Conservation (phyloP, 768 basidiomycete genomes). For the Kwoniella shandongensis region DNA sequence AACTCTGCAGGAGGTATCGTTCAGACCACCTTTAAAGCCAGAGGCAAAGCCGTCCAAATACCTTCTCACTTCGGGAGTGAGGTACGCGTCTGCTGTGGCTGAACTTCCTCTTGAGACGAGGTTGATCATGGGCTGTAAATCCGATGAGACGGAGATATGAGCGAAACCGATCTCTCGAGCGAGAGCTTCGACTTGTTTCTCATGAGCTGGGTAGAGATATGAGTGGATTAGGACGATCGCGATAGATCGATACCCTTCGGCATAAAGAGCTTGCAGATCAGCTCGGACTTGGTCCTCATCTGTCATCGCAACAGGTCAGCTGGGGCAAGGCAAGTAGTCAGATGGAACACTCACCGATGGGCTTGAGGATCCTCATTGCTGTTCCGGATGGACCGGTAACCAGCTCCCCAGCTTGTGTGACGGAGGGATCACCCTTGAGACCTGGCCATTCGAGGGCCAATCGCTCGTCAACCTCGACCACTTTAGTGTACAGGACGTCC, state of each 20-base stretch:
- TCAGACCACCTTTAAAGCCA: constrained; percentile 38
- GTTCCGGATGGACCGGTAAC: constrained; percentile 80
- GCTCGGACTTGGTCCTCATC: constrained; percentile 61
- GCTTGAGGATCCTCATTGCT: constrained; percentile 74
- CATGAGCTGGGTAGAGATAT: constrained; percentile 77
- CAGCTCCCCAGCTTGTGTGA: constrained; percentile 57
- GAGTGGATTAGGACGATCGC: constrained; percentile 43
- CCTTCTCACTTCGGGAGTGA: constrained; percentile 37
- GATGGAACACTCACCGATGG: constrained; percentile 59
- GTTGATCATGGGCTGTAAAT: constrained; percentile 50
- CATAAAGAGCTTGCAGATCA: constrained; percentile 71
- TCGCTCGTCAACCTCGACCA: constrained; percentile 51
- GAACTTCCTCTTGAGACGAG: constrained; percentile 39
- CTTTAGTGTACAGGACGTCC: constrained; percentile 17
- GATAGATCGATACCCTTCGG: constrained; percentile 66
- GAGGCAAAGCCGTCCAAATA: constrained; percentile 39
- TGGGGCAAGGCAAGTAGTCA: too few relatives aligned
- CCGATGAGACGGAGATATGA: constrained; percentile 75
- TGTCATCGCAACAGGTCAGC: constrained; percentile 39
- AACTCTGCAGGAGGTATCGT: constrained; percentile 20
- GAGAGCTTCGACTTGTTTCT: constrained; percentile 67
- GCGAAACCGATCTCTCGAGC: constrained; percentile 76
- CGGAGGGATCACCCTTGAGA: background rate
- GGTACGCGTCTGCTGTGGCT: constrained; percentile 42
- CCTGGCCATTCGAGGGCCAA: constrained; percentile 71